phyloP scores from a whole-genome alignment of 2,329 filamentous ascomycete genomes.

The Magnaporthiopsis poae region DNA sequence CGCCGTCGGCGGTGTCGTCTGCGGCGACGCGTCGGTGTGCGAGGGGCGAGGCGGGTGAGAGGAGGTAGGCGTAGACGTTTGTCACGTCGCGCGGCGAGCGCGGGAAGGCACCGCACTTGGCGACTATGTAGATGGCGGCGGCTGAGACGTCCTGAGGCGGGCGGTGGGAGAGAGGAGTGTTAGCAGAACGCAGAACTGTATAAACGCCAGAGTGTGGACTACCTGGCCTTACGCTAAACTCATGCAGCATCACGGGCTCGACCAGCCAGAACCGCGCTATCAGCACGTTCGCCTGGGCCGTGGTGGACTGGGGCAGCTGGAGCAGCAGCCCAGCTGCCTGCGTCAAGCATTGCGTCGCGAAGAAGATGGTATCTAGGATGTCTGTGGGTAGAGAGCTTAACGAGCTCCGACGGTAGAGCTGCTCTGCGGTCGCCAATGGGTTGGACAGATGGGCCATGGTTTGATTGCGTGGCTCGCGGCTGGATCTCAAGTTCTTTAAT shows the following conservation, averaged over 20 bases:
- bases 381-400: conserved; percentile 53
- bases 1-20: conserved; percentile 19
- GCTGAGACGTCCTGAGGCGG: conserved; percentile 63
- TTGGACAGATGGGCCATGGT: conserved; percentile 57
- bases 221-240: conserved; percentile 39
- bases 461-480: not conserved
- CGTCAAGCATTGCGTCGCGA: conserved; percentile 61
- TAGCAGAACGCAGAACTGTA: not conserved
- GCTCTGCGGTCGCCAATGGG: conserved; percentile 60
- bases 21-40: conserved; percentile 24
- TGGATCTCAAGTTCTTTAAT: not conserved
- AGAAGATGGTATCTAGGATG: conserved; percentile 62
- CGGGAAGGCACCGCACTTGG: conserved; percentile 71
- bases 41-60: conserved; percentile 50
- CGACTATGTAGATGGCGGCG: conserved; percentile 66
- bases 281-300: conserved; percentile 74
- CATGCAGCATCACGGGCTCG: conserved; percentile 44
- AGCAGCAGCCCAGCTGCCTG: conserved; percentile 74
- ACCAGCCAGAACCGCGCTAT: conserved; percentile 71
- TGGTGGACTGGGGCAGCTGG: conserved; percentile 72
- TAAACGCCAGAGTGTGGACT: not conserved
- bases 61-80: conserved; percentile 75
- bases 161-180: conserved; percentile 2
- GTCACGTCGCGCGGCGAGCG: conserved; percentile 70
- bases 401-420: conserved; percentile 50